These are phyloP conservation scores for Dothideomycetes sp. DNA, from an alignment of 2,329 filamentous ascomycete species.

Conservation along the genomic window DNA sequence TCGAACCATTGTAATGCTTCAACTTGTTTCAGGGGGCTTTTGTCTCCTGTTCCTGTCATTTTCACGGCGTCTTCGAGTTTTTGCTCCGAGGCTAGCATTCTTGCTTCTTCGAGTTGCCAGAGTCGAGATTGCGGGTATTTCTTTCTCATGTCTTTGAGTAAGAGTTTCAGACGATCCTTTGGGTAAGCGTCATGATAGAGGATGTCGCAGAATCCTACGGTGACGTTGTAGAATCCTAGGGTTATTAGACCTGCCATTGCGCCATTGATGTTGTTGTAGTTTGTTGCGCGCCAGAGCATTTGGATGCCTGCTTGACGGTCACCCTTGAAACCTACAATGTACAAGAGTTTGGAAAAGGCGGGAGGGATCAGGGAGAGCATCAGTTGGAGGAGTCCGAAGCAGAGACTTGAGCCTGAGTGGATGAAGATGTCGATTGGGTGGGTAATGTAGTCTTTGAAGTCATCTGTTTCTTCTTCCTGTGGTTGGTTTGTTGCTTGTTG, in stretches of 20 bases:
- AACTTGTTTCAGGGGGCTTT: conserved; percentile 75
- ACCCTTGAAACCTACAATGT: conserved; percentile 82
- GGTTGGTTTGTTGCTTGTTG: not conserved
- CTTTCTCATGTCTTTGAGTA: conserved; percentile 64
- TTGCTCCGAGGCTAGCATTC: conserved; percentile 60
- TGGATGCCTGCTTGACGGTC: conserved; percentile 73
- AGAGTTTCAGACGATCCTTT: conserved; percentile 51
- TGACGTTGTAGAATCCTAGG: conserved; percentile 78
- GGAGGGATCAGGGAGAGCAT: conserved; percentile 91
- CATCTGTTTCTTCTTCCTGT: conserved; percentile 38
- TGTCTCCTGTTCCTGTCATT: conserved; percentile 36
- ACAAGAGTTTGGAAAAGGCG: conserved; percentile 75
- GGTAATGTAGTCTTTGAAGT: conserved; percentile 54
- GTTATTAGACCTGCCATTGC: conserved; percentile 75
- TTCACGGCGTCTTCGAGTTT: conserved; percentile 59
- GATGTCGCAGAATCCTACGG: conserved; percentile 82
- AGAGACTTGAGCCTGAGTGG: conserved; percentile 80
- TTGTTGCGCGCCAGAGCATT: conserved; percentile 85
- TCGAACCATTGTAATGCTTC: conserved; percentile 81
- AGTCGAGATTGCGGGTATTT: conserved; percentile 74
- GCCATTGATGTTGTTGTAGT: conserved; percentile 80
- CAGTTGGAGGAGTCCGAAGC: conserved; percentile 76
- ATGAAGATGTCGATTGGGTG: conserved; percentile 79
- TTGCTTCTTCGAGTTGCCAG: conserved; percentile 82
- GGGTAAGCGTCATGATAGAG: conserved; percentile 63